A percentile compares a stretch with the other conserved stretches of the same genome.
Conservation (phyloP, 139 green algal genomes). For the Protoeuglena noctilucae region DNA sequence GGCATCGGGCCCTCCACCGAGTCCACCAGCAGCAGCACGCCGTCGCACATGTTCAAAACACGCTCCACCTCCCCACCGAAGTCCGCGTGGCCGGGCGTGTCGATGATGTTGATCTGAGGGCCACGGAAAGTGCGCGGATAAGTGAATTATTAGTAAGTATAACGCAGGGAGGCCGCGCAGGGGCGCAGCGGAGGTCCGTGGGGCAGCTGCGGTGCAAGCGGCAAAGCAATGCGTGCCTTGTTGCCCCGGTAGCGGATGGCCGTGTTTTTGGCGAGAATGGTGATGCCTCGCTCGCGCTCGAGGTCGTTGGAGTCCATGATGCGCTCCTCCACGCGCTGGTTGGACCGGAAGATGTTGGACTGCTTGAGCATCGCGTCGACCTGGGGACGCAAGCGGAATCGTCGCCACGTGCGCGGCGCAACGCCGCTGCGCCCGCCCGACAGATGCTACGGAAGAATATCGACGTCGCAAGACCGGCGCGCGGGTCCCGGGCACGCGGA, state of each 20-base stretch:
- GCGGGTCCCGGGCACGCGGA: too few relatives aligned
- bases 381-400: too few relatives aligned
- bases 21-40: slow-evolving; percentile 96
- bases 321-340: slow-evolving; percentile 50
- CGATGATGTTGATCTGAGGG: slow-evolving; percentile 99
- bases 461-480: too few relatives aligned
- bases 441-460: too few relatives aligned
- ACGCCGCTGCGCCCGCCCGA: too few relatives aligned
- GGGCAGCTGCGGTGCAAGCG: too few relatives aligned
- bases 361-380: slow-evolving; percentile 87
- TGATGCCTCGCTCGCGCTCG: slow-evolving; percentile 96
- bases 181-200: too few relatives aligned
- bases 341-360: slow-evolving; percentile 66
- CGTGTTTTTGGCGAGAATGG: slow-evolving; percentile 98
- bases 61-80: slow-evolving; percentile 98
- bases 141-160: too few relatives aligned
- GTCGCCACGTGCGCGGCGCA: too few relatives aligned
- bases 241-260: slow-evolving; percentile 65
- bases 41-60: slow-evolving; percentile 98
- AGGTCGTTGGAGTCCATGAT: slow-evolving; percentile 97
- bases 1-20: slow-evolving; percentile 91
- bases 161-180: too few relatives aligned
- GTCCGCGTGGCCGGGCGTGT: slow-evolving; percentile 97
- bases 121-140: too few relatives aligned
- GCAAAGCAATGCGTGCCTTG: too few relatives aligned